These are phyloP conservation scores for Apocynum venetum DNA, from an alignment of 257 asterid species.

Conservation along the genomic window DNA sequence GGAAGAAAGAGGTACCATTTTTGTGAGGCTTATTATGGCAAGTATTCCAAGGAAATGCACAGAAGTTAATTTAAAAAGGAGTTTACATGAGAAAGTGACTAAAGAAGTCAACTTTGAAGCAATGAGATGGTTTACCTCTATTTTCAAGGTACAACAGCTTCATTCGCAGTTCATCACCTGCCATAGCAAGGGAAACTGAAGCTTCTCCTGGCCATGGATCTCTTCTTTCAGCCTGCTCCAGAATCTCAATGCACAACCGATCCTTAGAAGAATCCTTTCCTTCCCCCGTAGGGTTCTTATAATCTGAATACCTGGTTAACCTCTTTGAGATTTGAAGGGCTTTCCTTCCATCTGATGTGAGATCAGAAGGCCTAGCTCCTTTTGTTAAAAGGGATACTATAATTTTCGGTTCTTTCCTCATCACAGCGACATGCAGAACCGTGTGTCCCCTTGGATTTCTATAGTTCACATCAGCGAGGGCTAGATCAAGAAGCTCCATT, in stretches of 20 bases:
- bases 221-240: slow-evolving; percentile 96
- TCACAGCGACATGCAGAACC: slow-evolving; percentile 95
- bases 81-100: slow-evolving; percentile 5
- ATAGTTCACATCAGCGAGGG: slow-evolving; percentile 81
- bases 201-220: slow-evolving; percentile 90
- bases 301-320: slow-evolving; percentile 74
- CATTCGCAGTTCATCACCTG: slow-evolving; percentile 85
- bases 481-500: slow-evolving; percentile 81
- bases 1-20: background rate
- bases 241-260: slow-evolving; percentile 83
- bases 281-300: slow-evolving; percentile 49
- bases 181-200: slow-evolving; percentile 90
- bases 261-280: slow-evolving; percentile 81
- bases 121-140: slow-evolving; percentile 53
- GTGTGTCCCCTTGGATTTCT: slow-evolving; percentile 79
- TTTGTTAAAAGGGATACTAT: slow-evolving; percentile 84
- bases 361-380: slow-evolving; percentile 94
- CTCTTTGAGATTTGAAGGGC: slow-evolving; percentile 92
- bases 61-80: background rate
- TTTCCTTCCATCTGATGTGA: slow-evolving; percentile 84
- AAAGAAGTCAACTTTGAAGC: slow-evolving; percentile 4
- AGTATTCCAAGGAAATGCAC: background rate
- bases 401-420: slow-evolving; percentile 89
- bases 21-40: background rate
- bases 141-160: slow-evolving; percentile 86